Base-by-base conservation (phyloP, 176 grass and related monocot genomes). In the Carex scoparia region DNA sequence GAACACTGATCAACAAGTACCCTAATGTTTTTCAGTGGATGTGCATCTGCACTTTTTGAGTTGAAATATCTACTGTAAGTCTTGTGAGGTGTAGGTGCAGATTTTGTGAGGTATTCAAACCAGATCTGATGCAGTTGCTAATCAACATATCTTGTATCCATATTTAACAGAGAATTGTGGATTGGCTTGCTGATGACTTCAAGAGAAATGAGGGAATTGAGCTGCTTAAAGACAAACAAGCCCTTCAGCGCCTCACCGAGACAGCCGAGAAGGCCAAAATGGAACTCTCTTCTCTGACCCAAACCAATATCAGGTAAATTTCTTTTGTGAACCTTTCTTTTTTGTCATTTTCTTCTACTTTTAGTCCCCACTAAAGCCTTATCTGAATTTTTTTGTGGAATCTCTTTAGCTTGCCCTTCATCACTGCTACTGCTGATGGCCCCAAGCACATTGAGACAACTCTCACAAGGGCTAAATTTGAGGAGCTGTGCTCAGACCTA, bases 231-330 rank as follows among this genome's bases (percentile, higher is more conserved):
- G 93, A 99, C 70, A 99, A 99, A 84, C 96, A 99, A 94, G 96
- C 93, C 10, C 96, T 99, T 84, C 96, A 99, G 79, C 88, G 93
- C 59, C 90, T 99, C 66, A 99, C 93, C 10, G 96, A 99, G 87
- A 92, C 96, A 56, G 93, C 96, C 54, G 96, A 99, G 84, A 99
- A 99, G 88, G 91, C 96, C 12, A 99, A 99, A 83, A 95, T 99
- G 96, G 96, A 99, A 87, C 62, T 99, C 31, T 99, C 96, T 56
- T 89, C 93, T 0, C 84, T 99, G 80, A 89, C 96, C 5, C 96
- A 99, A 71, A 78, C 96, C n/a, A 99, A 99, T 61, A 95, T 99
- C 83, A 95, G 93, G 96, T 98, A 61, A 60, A 83, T 40, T 81
- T 58, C 1, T 77, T 84, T 42, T 82, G 33, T 82, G 48, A 48